Evolutionary conservation across 345 rosid species (phyloP).

Genomic region (Erysimum cheiranthoides): DNA sequence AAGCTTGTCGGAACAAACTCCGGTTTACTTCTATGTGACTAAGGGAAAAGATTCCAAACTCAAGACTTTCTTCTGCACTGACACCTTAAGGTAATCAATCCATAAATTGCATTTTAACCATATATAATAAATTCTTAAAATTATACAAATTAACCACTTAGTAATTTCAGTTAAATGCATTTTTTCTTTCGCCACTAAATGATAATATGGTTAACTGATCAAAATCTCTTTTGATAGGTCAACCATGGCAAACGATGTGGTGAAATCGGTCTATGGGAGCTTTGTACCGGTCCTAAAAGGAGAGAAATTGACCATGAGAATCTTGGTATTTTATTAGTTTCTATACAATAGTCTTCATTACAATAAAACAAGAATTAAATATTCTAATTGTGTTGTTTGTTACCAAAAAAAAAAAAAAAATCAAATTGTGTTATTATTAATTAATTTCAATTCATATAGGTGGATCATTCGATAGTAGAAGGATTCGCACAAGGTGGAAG

Average conservation of each 20-base stretch:
- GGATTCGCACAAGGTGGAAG: constrained; percentile 90
- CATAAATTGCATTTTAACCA: neutral
- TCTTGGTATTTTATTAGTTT: constrained; percentile 51
- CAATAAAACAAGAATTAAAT: neutral
- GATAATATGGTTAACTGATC: neutral
- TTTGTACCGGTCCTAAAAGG: constrained; percentile 70
- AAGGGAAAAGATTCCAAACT: constrained; percentile 47
- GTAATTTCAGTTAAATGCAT: neutral
- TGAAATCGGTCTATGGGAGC: constrained; percentile 61
- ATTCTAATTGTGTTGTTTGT: neutral
- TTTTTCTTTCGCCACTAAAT: neutral
- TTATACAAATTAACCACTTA: neutral
- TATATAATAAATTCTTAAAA: neutral
- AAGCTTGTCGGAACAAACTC: constrained; percentile 73
- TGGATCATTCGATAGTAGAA: constrained; percentile 84
- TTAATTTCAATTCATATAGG: constrained; percentile 38
- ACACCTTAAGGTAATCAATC: constrained; percentile 65
- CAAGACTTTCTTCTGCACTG: constrained; percentile 69
- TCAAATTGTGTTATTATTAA: too few relatives aligned
- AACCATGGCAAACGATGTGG: constrained; percentile 67
- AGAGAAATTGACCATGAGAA: constrained; percentile 70
- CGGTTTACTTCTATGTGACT: constrained; percentile 65
- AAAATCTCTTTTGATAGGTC: constrained; percentile 53
- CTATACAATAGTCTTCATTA: neutral
- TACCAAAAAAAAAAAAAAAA: too few relatives aligned